These are phyloP conservation scores for Penicillium palitans DNA, from an alignment of 2,329 filamentous ascomycete genomes.

Conservation along the genomic window DNA sequence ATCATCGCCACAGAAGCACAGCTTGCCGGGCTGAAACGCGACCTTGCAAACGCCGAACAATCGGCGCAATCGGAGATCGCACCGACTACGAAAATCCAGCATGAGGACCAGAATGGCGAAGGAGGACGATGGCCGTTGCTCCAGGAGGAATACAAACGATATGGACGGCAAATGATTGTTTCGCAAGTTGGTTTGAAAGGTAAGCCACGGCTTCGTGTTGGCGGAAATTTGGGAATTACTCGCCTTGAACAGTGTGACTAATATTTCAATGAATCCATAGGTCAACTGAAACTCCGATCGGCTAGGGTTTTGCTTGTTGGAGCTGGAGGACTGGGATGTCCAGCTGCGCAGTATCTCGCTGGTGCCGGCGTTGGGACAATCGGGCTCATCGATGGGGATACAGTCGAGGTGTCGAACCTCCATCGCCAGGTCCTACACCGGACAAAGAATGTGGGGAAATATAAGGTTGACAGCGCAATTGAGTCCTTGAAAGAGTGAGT, in stretches of 20 bases:
- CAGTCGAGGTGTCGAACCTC: constrained; percentile 84
- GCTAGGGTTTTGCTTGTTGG: constrained; percentile 79
- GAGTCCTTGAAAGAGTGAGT: constrained; percentile 57
- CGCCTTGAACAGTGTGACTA: not conserved
- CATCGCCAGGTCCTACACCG: constrained; percentile 87
- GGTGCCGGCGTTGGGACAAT: constrained; percentile 83
- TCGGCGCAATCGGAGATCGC: constrained; percentile 18
- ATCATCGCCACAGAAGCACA: constrained; percentile 41
- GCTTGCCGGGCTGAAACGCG: constrained; percentile 36
- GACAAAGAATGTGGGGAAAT: constrained; percentile 67
- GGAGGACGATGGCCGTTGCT: constrained; percentile 65
- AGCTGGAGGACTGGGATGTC: constrained; percentile 85
- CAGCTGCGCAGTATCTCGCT: constrained; percentile 87
- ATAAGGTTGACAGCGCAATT: constrained; percentile 78
- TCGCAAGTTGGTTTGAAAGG: constrained; percentile 76
- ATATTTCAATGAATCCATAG: constrained; percentile 45
- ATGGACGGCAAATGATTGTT: constrained; percentile 88
- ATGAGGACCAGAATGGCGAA: not conserved
- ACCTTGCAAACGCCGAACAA: constrained; percentile 37
- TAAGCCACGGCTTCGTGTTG: constrained; percentile 34
- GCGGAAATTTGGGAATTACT: not conserved
- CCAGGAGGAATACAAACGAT: constrained; percentile 76
- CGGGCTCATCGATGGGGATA: constrained; percentile 83
- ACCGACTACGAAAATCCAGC: constrained; percentile 1
- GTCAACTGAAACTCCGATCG: constrained; percentile 71